A percentile compares a stretch with the other conserved stretches of the same genome.
phyloP scores from a whole-genome alignment of 768 basidiomycete species.

The Termitomyces sp. region DNA sequence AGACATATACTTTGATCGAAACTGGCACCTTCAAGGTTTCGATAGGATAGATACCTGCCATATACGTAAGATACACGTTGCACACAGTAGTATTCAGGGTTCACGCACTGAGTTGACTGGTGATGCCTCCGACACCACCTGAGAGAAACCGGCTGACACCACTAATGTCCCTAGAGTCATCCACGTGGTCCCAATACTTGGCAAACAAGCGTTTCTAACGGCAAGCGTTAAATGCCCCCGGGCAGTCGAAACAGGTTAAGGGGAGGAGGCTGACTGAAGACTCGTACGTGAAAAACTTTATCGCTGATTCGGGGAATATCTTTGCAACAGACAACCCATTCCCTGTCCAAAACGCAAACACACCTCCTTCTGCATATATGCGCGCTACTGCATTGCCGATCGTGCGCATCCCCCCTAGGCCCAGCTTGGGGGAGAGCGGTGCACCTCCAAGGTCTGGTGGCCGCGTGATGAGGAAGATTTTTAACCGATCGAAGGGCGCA shows the following conservation, averaged over 20 bases:
- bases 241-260: neutral
- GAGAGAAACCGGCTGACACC: constrained; percentile 90
- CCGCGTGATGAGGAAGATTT: constrained; percentile 93
- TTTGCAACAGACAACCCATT: constrained; percentile 91
- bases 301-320: constrained; percentile 97
- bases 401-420: constrained; percentile 52
- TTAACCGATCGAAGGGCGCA: constrained; percentile 95
- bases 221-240: constrained; percentile 2
- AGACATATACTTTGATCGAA: constrained; percentile 4
- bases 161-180: constrained; percentile 84
- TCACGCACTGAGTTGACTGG: constrained; percentile 80
- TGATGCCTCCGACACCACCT: constrained; percentile 94
- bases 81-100: constrained; percentile 3
- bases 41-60: constrained; percentile 87
- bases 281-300: constrained; percentile 97
- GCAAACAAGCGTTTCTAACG: constrained; percentile 91
- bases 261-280: constrained; percentile 58
- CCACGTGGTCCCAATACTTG: constrained; percentile 84
- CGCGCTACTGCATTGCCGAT: constrained; percentile 69
- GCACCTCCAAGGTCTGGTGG: constrained; percentile 66
- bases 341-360: constrained; percentile 96
- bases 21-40: constrained; percentile 83
- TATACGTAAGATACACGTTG: constrained; percentile 15
- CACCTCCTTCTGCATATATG: constrained; percentile 86
- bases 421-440: constrained; percentile 35